Base-by-base conservation (phyloP, 2,329 filamentous ascomycete genomes). In the Fusarium mundagurra region DNA sequence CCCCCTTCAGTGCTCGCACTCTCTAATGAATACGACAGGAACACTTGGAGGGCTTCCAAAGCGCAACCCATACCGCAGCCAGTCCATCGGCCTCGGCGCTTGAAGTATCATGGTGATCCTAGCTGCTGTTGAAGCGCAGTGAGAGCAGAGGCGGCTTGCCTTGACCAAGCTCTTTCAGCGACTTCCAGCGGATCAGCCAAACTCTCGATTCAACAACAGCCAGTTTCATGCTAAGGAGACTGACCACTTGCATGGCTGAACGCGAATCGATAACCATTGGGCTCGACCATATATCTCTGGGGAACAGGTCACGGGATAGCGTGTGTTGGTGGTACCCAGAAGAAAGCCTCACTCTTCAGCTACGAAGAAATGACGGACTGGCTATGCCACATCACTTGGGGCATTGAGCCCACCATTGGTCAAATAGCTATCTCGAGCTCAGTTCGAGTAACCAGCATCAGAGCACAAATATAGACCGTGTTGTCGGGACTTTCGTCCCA, bases 1-100 rank as follows among this genome's bases (percentile, higher is more conserved):
- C 64, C 69, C 10, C 14, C 55, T 16, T 65, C 64, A 22, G 27
- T 66, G 7, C 18, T 51, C 17, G 59, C 34, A 50, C 31, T 38
- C 43, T 36, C 60, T 73, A 33, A 73, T 34, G 61, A 44, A 16
- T 66, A 66, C 47, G 39, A 73, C 16, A 73, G 69, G 38, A 34
- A 50, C 31, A 47, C 55, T 51, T 69, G 59, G 70, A 58, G 59
- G 39, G 50, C 64, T 41, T 33, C 33, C 60, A 64, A 70, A 24
- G 58, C 61, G 29, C 64, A 62, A 31, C 34, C 16, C 17, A 61
- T 65, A 27, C 41, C 58, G 13, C 50, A 27, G 24, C 22, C 47
- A 61, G 14, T 22, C 27, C 29, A 20, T 69, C 22, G 31, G 14
- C 20, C 36, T 61, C 31, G 34, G 36, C 12, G 31, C 27, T 33